Evolutionary conservation across 495 filamentous ascomycete genomes (phyloP).

Genomic region (Podospora comata): DNA sequence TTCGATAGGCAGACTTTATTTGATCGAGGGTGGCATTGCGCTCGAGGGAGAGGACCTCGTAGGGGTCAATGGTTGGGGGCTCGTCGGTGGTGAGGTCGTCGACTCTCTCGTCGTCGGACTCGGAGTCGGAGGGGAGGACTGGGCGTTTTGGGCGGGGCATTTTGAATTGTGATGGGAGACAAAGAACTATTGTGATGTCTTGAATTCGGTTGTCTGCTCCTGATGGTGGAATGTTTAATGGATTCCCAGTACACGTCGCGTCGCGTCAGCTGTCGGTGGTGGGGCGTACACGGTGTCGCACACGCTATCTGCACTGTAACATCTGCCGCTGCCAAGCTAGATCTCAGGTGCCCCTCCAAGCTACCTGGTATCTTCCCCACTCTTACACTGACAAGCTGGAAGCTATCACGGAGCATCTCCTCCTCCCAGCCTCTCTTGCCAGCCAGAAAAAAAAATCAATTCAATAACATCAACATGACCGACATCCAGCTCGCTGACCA

Average conservation of each 20-base stretch:
- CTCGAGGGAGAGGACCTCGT: conserved; percentile 70
- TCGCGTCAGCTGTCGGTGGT: conserved; percentile 11
- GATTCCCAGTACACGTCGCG: conserved; percentile 14
- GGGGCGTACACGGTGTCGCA: background rate
- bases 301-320: background rate
- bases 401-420: background rate
- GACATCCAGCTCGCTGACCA: conserved; percentile 50
- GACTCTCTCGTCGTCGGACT: background rate
- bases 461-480: conserved; percentile 13
- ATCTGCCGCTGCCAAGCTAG: background rate
- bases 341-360: background rate
- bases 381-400: background rate
- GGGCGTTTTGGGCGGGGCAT: conserved; percentile 6
- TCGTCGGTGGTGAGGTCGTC: conserved; percentile 38
- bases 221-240: background rate
- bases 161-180: background rate
- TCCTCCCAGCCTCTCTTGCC: background rate
- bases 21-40: conserved; percentile 63
- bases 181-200: too few species aligned
- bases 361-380: background rate
- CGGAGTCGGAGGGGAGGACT: conserved; percentile 7
- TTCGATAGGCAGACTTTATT: conserved; percentile 83
- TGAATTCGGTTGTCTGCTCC: background rate
- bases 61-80: conserved; percentile 66
- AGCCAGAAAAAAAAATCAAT: background rate